Conservation (phyloP, 306 rosid species). For the Psophocarpus tetragonolobus region DNA sequence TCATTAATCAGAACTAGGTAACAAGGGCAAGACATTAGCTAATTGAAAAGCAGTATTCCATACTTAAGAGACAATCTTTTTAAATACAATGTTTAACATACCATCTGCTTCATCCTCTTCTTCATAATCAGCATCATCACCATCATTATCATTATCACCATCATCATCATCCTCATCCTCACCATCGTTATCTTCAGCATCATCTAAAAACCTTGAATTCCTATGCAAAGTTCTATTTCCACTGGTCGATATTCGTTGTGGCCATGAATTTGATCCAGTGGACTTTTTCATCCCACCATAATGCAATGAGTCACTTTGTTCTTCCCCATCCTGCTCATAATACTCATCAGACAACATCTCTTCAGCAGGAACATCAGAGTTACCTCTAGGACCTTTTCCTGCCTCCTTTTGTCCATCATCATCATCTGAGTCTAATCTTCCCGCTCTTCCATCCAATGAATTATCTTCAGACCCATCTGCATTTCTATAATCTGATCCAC, state of each 20-base stretch:
- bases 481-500: slow-evolving; percentile 69
- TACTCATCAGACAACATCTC: slow-evolving; percentile 98
- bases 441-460: slow-evolving; percentile 69
- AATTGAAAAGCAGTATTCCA: slow-evolving; percentile 14
- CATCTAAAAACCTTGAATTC: slow-evolving; percentile 60
- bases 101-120: slow-evolving; percentile 92
- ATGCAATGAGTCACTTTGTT: slow-evolving; percentile 69
- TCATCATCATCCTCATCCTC: slow-evolving; percentile 50
- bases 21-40: neutral
- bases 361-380: slow-evolving; percentile 84
- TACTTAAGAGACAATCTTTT: slow-evolving; percentile 30
- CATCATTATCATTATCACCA: slow-evolving; percentile 44
- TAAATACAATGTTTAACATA: slow-evolving; percentile 38
- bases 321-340: slow-evolving; percentile 97
- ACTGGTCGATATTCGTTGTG: slow-evolving; percentile 51
- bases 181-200: slow-evolving; percentile 48
- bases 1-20: slow-evolving; percentile 16
- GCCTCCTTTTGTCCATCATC: slow-evolving; percentile 60
- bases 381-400: slow-evolving; percentile 68
- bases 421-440: slow-evolving; percentile 78
- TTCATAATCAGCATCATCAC: slow-evolving; percentile 87
- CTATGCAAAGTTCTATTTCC: slow-evolving; percentile 45
- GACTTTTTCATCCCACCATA: slow-evolving; percentile 55
- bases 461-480: slow-evolving; percentile 71
- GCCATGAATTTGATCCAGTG: slow-evolving; percentile 60